Evolutionary conservation across 176 grass and related monocot species (phyloP).

Genomic region (sorghum (Sorghum bicolor)): DNA sequence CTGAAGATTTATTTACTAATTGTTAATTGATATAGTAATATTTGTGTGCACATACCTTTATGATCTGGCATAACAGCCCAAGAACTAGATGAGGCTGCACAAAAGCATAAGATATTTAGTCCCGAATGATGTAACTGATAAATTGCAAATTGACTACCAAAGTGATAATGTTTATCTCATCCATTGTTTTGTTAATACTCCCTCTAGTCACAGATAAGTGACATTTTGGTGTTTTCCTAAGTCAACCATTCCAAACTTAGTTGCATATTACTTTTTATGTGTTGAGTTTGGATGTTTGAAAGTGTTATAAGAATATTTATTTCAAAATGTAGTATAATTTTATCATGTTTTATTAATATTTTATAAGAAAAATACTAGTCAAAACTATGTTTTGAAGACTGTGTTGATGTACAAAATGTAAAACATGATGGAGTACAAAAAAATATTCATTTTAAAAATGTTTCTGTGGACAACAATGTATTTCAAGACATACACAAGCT

Average conservation of each 20-base stretch:
- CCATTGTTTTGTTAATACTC: not conserved
- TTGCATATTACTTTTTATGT: not conserved
- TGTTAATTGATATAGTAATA: slow-evolving; percentile 6
- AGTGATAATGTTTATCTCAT: not conserved
- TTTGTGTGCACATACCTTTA: slow-evolving; percentile 61
- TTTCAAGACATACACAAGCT: not conserved
- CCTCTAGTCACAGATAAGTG: not conserved
- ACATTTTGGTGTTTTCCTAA: not conserved
- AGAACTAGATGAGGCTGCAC: slow-evolving; percentile 96
- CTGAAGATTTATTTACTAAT: slow-evolving; percentile 2
- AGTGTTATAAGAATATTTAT: not conserved
- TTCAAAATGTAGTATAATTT: not conserved
- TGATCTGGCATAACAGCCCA: slow-evolving; percentile 94
- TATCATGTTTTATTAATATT: not conserved
- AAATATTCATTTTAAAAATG: slow-evolving; percentile 12
- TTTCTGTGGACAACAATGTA: not conserved
- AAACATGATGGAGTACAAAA: not conserved
- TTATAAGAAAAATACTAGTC: not conserved
- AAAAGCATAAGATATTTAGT: slow-evolving; percentile 24
- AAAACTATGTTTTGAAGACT: not conserved
- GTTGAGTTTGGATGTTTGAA: not conserved
- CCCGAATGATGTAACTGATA: not conserved
- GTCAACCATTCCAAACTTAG: not conserved
- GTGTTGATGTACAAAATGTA: not conserved
- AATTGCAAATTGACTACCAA: not conserved